Conservation (phyloP, 75 land plant species). For the Selaginella moellendorffii region DNA sequence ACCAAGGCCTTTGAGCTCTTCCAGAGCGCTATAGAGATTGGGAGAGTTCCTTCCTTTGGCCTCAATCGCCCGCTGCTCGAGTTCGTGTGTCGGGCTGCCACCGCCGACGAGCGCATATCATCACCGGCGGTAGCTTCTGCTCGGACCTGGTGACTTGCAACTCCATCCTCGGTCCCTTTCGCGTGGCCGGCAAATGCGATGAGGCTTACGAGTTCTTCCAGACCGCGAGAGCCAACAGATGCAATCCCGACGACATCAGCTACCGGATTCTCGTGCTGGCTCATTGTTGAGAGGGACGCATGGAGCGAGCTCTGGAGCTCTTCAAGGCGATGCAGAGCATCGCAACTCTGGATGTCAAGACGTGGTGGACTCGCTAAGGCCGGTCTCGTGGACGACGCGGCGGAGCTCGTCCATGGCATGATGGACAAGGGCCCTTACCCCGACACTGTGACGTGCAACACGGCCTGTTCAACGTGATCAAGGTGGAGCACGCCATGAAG, state of each 20-base stretch:
- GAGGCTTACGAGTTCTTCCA: no score
- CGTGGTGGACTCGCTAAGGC: background rate
- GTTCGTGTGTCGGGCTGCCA: background rate
- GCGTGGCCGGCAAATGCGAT: no score
- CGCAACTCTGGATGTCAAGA: background rate
- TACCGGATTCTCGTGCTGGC: no score
- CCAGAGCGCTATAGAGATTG: background rate
- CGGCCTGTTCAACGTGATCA: background rate
- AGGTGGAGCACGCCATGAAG: background rate
- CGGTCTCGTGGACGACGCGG: background rate
- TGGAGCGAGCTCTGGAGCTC: background rate
- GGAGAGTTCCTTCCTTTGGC: background rate
- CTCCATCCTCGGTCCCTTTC: no score
- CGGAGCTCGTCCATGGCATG: background rate
- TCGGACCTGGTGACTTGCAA: no score
- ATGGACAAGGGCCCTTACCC: background rate
- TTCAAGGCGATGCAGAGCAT: background rate
- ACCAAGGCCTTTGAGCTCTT: background rate
- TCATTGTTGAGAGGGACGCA: no score
- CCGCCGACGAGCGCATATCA: no score
- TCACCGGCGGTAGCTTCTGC: no score
- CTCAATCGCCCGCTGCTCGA: background rate
- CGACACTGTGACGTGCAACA: background rate
- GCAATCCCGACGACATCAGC: no score
- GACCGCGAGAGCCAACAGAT: no score